A percentile compares a stretch with the other conserved stretches of the same genome.
These are phyloP conservation scores for Pholiota conissans DNA, from an alignment of 768 basidiomycete genomes.

Conservation along the genomic window DNA sequence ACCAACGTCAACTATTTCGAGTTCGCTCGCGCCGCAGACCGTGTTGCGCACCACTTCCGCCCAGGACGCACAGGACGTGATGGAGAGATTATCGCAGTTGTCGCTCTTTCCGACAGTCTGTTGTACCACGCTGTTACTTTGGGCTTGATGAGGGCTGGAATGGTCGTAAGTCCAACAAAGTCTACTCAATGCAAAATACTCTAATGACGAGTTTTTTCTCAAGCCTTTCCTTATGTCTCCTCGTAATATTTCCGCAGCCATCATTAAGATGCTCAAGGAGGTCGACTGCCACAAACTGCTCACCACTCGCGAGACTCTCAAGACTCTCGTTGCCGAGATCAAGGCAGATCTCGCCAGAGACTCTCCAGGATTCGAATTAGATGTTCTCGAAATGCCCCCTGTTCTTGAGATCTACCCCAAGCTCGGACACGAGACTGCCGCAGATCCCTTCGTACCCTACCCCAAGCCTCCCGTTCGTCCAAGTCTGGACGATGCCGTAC, in stretches of 20 bases:
- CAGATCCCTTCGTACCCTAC: constrained; percentile 28
- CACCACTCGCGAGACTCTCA: constrained; percentile 27
- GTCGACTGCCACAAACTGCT: constrained; percentile 38
- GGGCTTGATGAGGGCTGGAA: constrained; percentile 36
- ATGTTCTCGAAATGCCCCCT: constrained; percentile 31
- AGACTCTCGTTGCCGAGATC: constrained; percentile 28
- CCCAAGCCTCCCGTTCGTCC: constrained; percentile 8
- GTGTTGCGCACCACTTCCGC: constrained; percentile 37
- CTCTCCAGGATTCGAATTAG: constrained; percentile 20
- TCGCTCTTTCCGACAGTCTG: constrained; percentile 32
- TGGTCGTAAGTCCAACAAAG: constrained; percentile 25
- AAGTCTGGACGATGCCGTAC: constrained; percentile 20
- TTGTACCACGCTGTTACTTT: constrained; percentile 41
- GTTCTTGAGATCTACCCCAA: constrained; percentile 36
- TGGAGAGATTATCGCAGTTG: constrained; percentile 33
- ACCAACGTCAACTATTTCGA: constrained; percentile 38
- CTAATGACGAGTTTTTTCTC: neutral
- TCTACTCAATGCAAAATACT: neutral
- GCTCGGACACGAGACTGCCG: constrained; percentile 31
- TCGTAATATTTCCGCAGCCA: constrained; percentile 33
- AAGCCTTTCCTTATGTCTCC: constrained; percentile 44
- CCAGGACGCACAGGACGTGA: constrained; percentile 31
- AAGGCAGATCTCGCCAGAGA: constrained; percentile 13
- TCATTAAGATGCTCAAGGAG: constrained; percentile 35
- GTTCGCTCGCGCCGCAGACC: constrained; percentile 45